A percentile compares a stretch with the other conserved stretches of the same genome.
These are phyloP conservation scores for Globisporangium paddicum DNA, from an alignment of 352 stramenopile species.

Conservation along the genomic window DNA sequence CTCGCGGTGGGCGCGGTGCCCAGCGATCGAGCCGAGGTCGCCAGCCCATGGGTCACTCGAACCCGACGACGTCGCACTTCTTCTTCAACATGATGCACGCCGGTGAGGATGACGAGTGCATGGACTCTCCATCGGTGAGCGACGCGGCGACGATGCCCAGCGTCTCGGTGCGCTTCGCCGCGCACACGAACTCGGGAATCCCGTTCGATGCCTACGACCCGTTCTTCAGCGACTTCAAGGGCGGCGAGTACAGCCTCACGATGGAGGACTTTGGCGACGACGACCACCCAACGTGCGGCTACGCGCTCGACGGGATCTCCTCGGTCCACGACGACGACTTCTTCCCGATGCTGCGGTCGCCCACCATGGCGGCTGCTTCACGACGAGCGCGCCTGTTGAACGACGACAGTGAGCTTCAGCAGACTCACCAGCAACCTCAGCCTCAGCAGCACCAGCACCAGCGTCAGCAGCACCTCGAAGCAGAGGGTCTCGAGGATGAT, in stretches of 20 bases:
- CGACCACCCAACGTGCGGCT: conserved; percentile 39
- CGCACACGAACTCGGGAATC: neutral
- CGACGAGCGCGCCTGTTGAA: conserved; percentile 13
- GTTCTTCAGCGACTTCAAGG: conserved; percentile 40
- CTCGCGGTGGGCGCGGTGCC: neutral
- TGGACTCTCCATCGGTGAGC: neutral
- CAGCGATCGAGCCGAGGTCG: neutral
- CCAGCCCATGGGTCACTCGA: neutral
- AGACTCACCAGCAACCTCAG: neutral
- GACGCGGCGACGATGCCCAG: conserved; percentile 7
- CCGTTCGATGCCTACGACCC: conserved; percentile 37
- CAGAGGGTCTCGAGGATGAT: conserved; percentile 53
- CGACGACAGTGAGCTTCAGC: neutral
- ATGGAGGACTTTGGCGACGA: conserved; percentile 50
- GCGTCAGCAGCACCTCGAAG: conserved; percentile 12
- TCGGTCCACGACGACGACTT: conserved; percentile 29
- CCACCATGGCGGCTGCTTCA: conserved; percentile 31
- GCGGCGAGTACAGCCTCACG: conserved; percentile 30
- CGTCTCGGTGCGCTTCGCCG: conserved; percentile 28
- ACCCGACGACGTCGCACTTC: neutral
- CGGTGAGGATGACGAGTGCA: neutral
- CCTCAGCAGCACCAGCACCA: conserved; percentile 12
- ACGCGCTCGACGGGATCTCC: conserved; percentile 43
- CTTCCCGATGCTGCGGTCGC: conserved; percentile 41
- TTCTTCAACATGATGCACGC: conserved; percentile 14